Conservation (phyloP, 2,329 filamentous ascomycete species). For the Ophiognomonia clavigignenti-juglandacearum region DNA sequence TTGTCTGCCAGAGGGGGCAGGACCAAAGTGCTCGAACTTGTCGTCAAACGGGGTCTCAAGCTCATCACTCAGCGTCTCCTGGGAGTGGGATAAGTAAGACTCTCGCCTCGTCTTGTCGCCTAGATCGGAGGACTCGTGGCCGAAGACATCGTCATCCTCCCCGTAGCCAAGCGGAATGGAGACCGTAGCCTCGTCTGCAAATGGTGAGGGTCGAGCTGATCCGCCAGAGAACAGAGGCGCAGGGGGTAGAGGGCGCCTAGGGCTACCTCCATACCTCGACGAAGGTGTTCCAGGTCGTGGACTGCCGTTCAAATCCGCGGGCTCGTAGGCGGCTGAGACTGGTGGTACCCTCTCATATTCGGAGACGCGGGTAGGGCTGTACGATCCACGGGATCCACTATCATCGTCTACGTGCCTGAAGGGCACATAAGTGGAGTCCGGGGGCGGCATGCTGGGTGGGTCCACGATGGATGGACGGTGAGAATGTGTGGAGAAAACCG, state of each 20-base stretch:
- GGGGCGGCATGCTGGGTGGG: conserved; percentile 54
- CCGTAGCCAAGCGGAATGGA: conserved; percentile 63
- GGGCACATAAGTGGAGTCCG: conserved; percentile 58
- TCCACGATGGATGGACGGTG: conserved; percentile 51
- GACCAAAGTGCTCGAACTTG: conserved; percentile 77
- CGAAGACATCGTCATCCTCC: conserved; percentile 70
- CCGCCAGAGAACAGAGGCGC: conserved; percentile 72
- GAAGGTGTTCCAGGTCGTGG: conserved; percentile 88
- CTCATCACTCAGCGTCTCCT: conserved; percentile 49
- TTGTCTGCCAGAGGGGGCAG: conserved; percentile 81
- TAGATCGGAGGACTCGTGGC: conserved; percentile 45
- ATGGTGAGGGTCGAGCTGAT: conserved; percentile 44
- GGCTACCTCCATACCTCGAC: conserved; percentile 82
- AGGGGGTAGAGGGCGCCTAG: conserved; percentile 79
- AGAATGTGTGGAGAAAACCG: conserved; percentile 40
- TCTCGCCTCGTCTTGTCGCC: conserved; percentile 50
- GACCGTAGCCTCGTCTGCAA: conserved; percentile 65
- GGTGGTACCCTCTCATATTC: conserved; percentile 61
- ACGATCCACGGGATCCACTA: conserved; percentile 46
- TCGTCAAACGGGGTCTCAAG: conserved; percentile 30
- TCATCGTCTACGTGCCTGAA: conserved; percentile 44
- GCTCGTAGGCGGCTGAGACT: conserved; percentile 72
- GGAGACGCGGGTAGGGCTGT: conserved; percentile 11
- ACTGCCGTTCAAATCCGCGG: conserved; percentile 81
- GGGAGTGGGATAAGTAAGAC: conserved; percentile 52